These are phyloP conservation scores for Phanerodontia chrysosporium DNA, from an alignment of 768 basidiomycete genomes.

Conservation along the genomic window DNA sequence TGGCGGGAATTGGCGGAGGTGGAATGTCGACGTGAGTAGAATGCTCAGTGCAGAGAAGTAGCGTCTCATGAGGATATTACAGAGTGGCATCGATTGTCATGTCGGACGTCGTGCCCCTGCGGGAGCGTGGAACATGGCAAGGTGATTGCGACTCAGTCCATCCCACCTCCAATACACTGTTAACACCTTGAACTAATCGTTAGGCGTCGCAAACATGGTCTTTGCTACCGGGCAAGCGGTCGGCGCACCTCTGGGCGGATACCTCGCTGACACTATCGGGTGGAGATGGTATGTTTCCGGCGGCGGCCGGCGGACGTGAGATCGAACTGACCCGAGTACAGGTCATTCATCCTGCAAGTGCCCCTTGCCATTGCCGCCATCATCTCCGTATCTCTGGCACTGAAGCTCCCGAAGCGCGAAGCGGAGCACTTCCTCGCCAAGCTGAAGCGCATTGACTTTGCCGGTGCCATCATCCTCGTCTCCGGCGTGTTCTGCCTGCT, in stretches of 20 bases:
- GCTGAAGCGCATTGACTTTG: constrained; percentile 59
- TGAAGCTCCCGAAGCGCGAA: constrained; percentile 47
- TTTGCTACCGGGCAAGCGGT: constrained; percentile 53
- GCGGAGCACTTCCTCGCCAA: constrained; percentile 42
- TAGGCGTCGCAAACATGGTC: constrained; percentile 56
- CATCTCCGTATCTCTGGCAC: constrained; percentile 44
- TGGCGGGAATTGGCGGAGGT: constrained; percentile 58
- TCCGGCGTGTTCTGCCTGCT: constrained; percentile 53
- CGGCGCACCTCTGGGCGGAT: constrained; percentile 62
- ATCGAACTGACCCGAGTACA: constrained; percentile 13
- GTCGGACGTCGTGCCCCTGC: constrained; percentile 60
- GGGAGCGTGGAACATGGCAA: constrained; percentile 68
- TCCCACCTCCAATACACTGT: not conserved
- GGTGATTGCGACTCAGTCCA: constrained; percentile 29
- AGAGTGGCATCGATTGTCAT: constrained; percentile 63
- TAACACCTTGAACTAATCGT: not conserved
- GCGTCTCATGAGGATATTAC: not conserved
- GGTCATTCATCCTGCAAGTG: constrained; percentile 59
- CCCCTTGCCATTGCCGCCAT: constrained; percentile 54
- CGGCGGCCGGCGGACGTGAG: not conserved
- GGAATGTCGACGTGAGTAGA: constrained; percentile 56
- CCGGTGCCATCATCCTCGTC: constrained; percentile 53
- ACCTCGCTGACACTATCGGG: constrained; percentile 57
- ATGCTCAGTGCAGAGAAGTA: not conserved
- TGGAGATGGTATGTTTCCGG: constrained; percentile 53